Base-by-base conservation (phyloP, 1,284 basidiomycete species). In the Trichosporon sp. region DNA sequence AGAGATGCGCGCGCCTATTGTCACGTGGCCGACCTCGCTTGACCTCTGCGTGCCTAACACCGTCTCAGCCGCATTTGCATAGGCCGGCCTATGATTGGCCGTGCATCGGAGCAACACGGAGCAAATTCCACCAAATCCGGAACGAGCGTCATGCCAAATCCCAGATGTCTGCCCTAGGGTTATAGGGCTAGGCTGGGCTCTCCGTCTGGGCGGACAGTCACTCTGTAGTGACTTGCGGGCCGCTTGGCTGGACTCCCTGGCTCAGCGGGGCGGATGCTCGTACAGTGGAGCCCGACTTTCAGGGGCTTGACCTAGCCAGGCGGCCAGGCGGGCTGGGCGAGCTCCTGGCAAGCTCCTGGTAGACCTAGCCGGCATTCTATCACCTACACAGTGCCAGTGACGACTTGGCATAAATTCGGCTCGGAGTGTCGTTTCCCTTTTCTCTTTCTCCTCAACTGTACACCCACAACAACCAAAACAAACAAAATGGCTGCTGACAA, bases 401-500 rank as follows among this genome's bases (percentile, higher is more conserved):
- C 40, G 40, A 44, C 40, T 54, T 29, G 49, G 25, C 49, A 54
- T 54, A 54, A 54, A 54, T 54, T 54, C 49, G 25, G 27, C 25
- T 29, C 16, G 27, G 46, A 25, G 9, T 13, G 10, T 4, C 16
- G 4, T 54, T 54, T n/a, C 49, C 14, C 49, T 54, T 54, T n/a
- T 52, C 46, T 23, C 56, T 36, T 58, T 25, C 56, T 58, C 32
- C 33, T 58, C 34, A 23, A 25, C 21, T 16, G 8, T n/a, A n/a
- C n/a, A 23, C 10, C 25, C 49, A 54, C 49, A 54, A 54, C 49
- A 44, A 44, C 40, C 40, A 54, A 29, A 54, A 29, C 49, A 54
- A 54, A 21, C 33, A 58, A 58, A 58, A 58, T 58, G 57, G 57
- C 57, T 23, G 57, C 21, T 40, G 57, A 58, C 61, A 62, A 62